Evolutionary conservation across 2,329 filamentous ascomycete genomes (phyloP).

Genomic region (Xylariaceae sp.): DNA sequence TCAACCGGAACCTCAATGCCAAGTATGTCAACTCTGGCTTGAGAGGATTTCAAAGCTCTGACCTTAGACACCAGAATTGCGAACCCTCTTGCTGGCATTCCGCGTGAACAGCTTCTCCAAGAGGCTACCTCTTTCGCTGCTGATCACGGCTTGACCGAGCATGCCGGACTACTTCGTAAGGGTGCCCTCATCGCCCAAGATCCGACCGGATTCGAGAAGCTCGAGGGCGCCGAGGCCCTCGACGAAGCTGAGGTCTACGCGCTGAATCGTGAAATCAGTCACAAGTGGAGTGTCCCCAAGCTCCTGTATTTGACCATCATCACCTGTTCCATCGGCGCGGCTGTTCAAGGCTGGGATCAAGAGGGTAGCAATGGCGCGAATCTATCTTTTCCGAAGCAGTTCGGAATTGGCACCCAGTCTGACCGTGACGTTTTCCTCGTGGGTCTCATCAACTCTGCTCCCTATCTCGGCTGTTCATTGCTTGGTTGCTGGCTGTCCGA

Average conservation of each 20-base stretch:
- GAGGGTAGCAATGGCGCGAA: conserved; percentile 62
- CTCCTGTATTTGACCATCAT: conserved; percentile 63
- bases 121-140: conserved; percentile 56
- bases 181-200: conserved; percentile 75
- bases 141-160: conserved; percentile 52
- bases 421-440: conserved; percentile 34
- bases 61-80: conserved; percentile 30
- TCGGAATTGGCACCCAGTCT: conserved; percentile 39
- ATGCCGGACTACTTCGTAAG: conserved; percentile 55
- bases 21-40: conserved; percentile 30
- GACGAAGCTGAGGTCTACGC: conserved; percentile 54
- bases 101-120: conserved; percentile 46
- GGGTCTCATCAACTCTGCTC: conserved; percentile 51
- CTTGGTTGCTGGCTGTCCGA: conserved; percentile 55
- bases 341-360: conserved; percentile 66
- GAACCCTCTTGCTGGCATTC: conserved; percentile 45
- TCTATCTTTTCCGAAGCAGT: conserved; percentile 53
- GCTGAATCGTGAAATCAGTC: conserved; percentile 58
- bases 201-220: conserved; percentile 56
- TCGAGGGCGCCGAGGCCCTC: conserved; percentile 54
- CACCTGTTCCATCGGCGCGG: conserved; percentile 64
- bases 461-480: conserved; percentile 42
- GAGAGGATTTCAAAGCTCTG: too few species aligned
- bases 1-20: conserved; percentile 43
- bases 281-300: conserved; percentile 63